Evolutionary conservation across 306 rosid species (phyloP).

Genomic region (Cucumis cinereus): DNA sequence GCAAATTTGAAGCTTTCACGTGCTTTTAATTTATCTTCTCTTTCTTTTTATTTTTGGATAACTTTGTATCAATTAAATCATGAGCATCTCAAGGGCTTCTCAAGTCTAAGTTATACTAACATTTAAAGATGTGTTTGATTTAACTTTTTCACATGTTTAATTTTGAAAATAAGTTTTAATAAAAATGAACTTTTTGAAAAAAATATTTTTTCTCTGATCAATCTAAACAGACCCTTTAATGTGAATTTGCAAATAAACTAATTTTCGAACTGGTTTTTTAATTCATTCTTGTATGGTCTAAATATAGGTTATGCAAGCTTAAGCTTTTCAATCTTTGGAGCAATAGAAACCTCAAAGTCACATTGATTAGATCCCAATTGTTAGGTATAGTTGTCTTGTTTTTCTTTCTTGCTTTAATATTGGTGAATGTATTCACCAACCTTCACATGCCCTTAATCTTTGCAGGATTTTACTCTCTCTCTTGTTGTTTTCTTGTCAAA

Average conservation of each 20-base stretch:
- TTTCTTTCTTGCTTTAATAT: neutral
- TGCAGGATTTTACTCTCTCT: neutral
- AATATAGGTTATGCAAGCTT: neutral
- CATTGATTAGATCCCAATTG: neutral
- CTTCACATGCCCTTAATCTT: neutral
- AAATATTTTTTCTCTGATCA: no score
- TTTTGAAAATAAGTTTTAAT: no score
- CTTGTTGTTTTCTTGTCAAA: neutral
- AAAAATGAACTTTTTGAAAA: no score
- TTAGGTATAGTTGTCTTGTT: neutral
- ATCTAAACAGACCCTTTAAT: no score
- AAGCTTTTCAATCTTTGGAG: neutral
- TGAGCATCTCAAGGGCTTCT: neutral
- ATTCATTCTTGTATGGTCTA: neutral
- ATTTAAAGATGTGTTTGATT: neutral
- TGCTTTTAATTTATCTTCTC: neutral
- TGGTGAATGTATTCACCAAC: neutral
- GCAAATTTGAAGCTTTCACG: neutral
- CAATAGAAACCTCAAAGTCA: neutral
- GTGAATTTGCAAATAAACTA: neutral
- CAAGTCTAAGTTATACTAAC: neutral
- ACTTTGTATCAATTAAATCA: neutral
- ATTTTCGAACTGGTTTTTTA: no score
- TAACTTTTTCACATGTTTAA: no score
- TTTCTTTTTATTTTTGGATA: neutral